Evolutionary conservation across 352 stramenopile species (phyloP).

Genomic region (Globisporangium sylvaticum): DNA sequence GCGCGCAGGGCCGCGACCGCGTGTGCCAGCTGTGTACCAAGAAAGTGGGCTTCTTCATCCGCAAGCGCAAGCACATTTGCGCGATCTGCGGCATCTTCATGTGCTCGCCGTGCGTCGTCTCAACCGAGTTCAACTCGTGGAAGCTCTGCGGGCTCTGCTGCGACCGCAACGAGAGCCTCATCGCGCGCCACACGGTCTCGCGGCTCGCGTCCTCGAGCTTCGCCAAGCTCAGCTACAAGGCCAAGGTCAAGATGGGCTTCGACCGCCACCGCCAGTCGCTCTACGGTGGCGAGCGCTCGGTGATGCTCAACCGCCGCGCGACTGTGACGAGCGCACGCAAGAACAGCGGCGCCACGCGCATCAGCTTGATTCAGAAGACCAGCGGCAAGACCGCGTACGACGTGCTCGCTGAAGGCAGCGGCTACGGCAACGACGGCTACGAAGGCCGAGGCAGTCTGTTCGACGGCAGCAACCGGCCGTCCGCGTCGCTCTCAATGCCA

Average conservation of each 20-base stretch:
- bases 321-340: slow-evolving; percentile 15
- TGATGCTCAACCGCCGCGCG: slow-evolving; percentile 18
- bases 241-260: slow-evolving; percentile 22
- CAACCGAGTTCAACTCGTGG: slow-evolving; percentile 63
- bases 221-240: slow-evolving; percentile 20
- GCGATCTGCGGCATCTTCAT: slow-evolving; percentile 62
- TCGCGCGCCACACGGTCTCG: slow-evolving; percentile 50
- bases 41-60: slow-evolving; percentile 50
- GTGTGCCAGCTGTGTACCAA: slow-evolving; percentile 68
- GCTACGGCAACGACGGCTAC: neutral
- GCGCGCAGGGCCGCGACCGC: slow-evolving; percentile 35
- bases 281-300: slow-evolving; percentile 15
- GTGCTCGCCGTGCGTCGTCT: slow-evolving; percentile 51
- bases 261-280: slow-evolving; percentile 18
- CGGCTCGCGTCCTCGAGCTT: slow-evolving; percentile 36
- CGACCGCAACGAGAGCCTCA: slow-evolving; percentile 54
- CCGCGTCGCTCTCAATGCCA: neutral
- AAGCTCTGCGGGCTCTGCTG: slow-evolving; percentile 61
- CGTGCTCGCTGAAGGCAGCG: slow-evolving; percentile 14
- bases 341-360: slow-evolving; percentile 14
- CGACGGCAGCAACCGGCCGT: slow-evolving; percentile 6
- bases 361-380: slow-evolving; percentile 17
- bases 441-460: slow-evolving; percentile 17
- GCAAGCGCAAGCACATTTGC: slow-evolving; percentile 61
- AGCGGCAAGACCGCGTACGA: slow-evolving; percentile 21